Percentiles rank a stretch among this genome's conserved stretches.
Evolutionary conservation across 768 basidiomycete genomes (phyloP).

Genomic region (Favolaschia claudopus): DNA sequence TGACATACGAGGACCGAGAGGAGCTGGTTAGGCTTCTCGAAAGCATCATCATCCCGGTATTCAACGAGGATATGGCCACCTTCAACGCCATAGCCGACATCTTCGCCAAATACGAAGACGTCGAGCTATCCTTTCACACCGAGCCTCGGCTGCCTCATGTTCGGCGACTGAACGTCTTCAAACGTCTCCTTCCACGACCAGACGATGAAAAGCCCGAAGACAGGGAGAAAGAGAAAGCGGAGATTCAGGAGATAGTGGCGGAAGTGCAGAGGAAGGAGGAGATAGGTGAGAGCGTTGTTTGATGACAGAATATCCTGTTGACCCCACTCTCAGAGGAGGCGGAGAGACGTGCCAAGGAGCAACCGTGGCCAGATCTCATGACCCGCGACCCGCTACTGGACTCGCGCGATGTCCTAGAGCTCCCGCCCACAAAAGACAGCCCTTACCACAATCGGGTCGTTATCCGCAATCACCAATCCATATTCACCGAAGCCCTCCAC

Average conservation of each 20-base stretch:
- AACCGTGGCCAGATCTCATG: constrained; percentile 56
- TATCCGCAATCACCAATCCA: constrained; percentile 75
- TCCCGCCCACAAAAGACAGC: constrained; percentile 58
- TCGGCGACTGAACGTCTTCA: constrained; percentile 25
- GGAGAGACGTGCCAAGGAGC: constrained; percentile 1
- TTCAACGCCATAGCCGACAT: constrained; percentile 22
- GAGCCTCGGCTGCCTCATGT: constrained; percentile 21
- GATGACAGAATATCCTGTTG: neutral
- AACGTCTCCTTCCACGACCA: constrained; percentile 13
- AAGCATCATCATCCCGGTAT: constrained; percentile 14
- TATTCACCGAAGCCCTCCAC: constrained; percentile 56
- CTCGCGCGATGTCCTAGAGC: constrained; percentile 58
- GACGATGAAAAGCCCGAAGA: constrained; percentile 9
- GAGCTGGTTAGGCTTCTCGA: constrained; percentile 20
- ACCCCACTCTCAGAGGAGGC: constrained; percentile 13
- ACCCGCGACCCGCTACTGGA: constrained; percentile 67
- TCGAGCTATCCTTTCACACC: constrained; percentile 11
- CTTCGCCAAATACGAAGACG: constrained; percentile 27
- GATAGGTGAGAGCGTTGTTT: constrained; percentile 1
- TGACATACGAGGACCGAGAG: constrained; percentile 3
- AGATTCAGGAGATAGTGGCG: constrained; percentile 10
- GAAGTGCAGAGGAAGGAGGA: constrained; percentile 2
- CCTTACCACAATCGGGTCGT: constrained; percentile 70
- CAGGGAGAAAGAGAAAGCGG: neutral
- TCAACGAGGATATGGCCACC: constrained; percentile 23